Percentiles rank a stretch among this genome's conserved stretches.
Conservation (phyloP, 345 rosid species). For the Salix suchowensis region DNA sequence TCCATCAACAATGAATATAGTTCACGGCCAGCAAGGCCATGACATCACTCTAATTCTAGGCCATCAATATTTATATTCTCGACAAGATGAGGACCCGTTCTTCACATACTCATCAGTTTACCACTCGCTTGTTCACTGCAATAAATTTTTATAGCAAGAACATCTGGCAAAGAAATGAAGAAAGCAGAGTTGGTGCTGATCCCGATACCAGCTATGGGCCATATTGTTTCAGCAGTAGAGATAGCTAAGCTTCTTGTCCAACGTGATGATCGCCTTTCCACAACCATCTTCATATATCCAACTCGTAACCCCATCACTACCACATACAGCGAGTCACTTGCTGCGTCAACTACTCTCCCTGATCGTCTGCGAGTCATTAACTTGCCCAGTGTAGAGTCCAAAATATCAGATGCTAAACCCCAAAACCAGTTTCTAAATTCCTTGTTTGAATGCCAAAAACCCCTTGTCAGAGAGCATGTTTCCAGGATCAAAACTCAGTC, state of each 20-base stretch:
- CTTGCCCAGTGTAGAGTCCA: not conserved
- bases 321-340: not conserved
- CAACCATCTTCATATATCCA: not conserved
- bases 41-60: not conserved
- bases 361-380: not conserved
- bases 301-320: not conserved
- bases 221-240: not conserved
- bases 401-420: not conserved
- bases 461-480: not conserved
- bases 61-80: not conserved
- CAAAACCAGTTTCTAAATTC: not conserved
- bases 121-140: too few relatives aligned
- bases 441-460: not conserved
- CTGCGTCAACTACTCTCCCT: not conserved
- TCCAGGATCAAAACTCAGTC: not conserved
- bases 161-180: not conserved
- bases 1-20: too few relatives aligned
- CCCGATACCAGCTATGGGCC: not conserved
- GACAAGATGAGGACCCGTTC: too few relatives aligned
- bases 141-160: too few relatives aligned
- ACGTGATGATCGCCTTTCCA: not conserved
- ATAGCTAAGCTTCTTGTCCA: not conserved
- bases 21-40: not conserved
- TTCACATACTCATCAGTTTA: too few relatives aligned
- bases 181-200: not conserved